Evolutionary conservation across 352 stramenopile genomes (phyloP).

Genomic region (Globisporangium nunn): DNA sequence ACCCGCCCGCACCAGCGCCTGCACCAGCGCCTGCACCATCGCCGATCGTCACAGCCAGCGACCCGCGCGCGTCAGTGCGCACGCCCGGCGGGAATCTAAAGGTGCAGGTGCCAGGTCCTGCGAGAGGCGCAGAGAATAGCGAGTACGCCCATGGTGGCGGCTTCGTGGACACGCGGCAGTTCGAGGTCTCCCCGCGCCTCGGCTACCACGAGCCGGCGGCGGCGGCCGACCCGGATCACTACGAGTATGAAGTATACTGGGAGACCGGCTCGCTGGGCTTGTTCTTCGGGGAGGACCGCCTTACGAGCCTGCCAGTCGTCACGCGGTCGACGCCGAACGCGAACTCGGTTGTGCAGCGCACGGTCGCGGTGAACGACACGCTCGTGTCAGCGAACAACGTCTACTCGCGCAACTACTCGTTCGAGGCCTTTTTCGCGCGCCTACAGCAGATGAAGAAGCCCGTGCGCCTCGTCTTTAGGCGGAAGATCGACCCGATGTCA

Average conservation of each 20-base stretch:
- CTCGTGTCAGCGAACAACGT: constrained; percentile 75
- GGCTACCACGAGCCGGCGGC: constrained; percentile 6
- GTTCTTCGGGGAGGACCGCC: constrained; percentile 75
- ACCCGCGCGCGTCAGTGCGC: neutral
- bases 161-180: constrained; percentile 14
- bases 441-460: constrained; percentile 85
- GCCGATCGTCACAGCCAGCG: neutral
- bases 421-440: constrained; percentile 74
- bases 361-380: constrained; percentile 70
- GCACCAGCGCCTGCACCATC: neutral
- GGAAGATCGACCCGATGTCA: constrained; percentile 13
- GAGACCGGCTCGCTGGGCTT: constrained; percentile 73
- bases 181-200: constrained; percentile 33
- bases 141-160: neutral
- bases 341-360: constrained; percentile 59
- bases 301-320: constrained; percentile 67
- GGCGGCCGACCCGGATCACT: constrained; percentile 16
- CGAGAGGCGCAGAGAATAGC: neutral
- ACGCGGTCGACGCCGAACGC: constrained; percentile 61
- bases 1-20: constrained; percentile 14
- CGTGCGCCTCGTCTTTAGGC: constrained; percentile 61
- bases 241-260: constrained; percentile 75
- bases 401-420: constrained; percentile 59
- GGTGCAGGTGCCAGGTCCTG: neutral
- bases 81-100: neutral